Base-by-base conservation (phyloP, 2,329 filamentous ascomycete genomes). In the Arthrobotrys sinensis region DNA sequence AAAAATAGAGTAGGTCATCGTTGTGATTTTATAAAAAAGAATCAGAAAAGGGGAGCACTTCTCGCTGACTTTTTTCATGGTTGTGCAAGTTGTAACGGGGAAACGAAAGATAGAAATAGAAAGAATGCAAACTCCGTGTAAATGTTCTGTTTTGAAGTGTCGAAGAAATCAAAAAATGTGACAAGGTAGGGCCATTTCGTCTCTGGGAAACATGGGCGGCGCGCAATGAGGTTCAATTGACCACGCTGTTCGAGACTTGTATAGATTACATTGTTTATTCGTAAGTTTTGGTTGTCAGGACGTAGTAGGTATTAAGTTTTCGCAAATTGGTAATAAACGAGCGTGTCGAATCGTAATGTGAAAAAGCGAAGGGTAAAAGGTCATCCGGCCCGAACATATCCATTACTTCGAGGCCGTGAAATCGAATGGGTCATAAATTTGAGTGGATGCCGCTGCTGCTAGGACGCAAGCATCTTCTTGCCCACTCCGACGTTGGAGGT, bases 181-280 rank as follows among this genome's bases (percentile, higher is more conserved):
- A 80, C 53, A 82, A 81, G 60, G 80, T 67, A n/a, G 80, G 71
- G 34, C 14, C 28, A 63, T 28, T 40, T 32, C 16, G 68, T 60
- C 55, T 60, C 38, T 45, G 16, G 32, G n/a, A 19, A 60, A 48
- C 40, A 36, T 73, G 38, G 43, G 36, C 24, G 40, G 55, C 43
- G 14, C 52, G 48, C 7, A 1, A 14, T 45, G 21, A 16, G 10
- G 36, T 46, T 21, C 14, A 38, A 34, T 21, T 21, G 40, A 14
- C 21, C 36, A 8, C 21, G 34, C 38, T 14, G 50, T 40, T 14
- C 14, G 60, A 55, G 45, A 73, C 43, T 43, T 32, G 36, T 73
- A 34, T 77, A 71, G 45, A 77, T 77, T 77, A 77, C 73, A 77
- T 77, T 77, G 65, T 71, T 62, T 77, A 77, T 77, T 60, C 66